A percentile compares a stretch with the other conserved stretches of the same genome.
Evolutionary conservation across 495 filamentous ascomycete genomes (phyloP).

Genomic region (Trichoderma reesei): DNA sequence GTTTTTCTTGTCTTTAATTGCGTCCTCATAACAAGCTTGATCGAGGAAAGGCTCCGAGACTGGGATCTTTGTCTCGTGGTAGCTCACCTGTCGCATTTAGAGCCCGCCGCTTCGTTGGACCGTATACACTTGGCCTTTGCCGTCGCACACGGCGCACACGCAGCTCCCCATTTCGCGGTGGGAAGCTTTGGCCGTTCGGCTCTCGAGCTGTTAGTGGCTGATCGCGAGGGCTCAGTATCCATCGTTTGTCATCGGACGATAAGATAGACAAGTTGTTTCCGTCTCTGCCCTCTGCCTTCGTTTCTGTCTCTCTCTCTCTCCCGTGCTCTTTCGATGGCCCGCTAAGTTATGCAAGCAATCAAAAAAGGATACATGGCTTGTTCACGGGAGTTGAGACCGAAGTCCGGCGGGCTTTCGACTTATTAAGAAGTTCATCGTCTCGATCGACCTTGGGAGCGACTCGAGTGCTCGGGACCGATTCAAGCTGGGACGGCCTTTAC

Average conservation of each 20-base stretch:
- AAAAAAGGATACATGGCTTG: conserved; percentile 7
- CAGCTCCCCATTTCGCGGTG: conserved; percentile 28
- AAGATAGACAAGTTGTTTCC: not conserved
- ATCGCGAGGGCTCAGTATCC: not conserved
- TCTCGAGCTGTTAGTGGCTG: conserved; percentile 3
- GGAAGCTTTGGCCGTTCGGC: not conserved
- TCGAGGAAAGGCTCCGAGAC: no score
- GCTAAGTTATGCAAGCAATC: conserved; percentile 3
- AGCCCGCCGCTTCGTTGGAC: conserved; percentile 11
- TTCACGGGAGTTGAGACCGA: not conserved
- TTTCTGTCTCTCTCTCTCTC: no score
- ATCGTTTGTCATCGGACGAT: not conserved
- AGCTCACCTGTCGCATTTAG: conserved; percentile 24
- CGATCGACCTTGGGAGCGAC: not conserved
- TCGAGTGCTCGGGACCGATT: not conserved
- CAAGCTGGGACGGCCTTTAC: not conserved
- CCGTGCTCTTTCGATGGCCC: not conserved
- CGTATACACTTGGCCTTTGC: conserved; percentile 27
- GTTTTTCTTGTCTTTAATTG: not conserved
- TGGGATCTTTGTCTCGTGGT: not conserved
- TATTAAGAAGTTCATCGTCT: not conserved
- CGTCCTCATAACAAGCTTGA: no score
- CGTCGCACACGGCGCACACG: conserved; percentile 26
- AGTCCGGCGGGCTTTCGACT: conserved; percentile 6
- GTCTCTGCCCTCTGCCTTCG: not conserved